A percentile compares a stretch with the other conserved stretches of the same genome.
phyloP scores from a whole-genome alignment of 495 filamentous ascomycete species.

The Annulohypoxylon stygium region DNA sequence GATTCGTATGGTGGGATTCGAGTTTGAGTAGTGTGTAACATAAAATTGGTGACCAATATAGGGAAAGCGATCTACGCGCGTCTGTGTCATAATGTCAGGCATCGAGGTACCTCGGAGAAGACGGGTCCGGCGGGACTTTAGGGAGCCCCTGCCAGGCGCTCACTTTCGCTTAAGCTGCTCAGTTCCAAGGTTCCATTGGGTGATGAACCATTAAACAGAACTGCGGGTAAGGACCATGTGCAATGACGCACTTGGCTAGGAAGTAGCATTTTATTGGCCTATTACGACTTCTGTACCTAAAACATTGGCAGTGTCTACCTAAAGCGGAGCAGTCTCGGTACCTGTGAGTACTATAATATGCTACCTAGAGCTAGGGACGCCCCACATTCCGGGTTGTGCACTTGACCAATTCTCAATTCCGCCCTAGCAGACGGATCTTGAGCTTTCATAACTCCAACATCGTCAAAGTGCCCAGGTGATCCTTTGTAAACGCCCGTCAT shows the following conservation, averaged over 20 bases:
- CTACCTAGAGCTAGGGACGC: neutral
- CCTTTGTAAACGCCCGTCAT: conserved; percentile 12
- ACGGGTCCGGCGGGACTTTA: conserved; percentile 16
- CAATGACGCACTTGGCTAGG: conserved; percentile 35
- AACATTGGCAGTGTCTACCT: conserved; percentile 5
- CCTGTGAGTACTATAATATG: neutral
- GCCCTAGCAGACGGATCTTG: neutral
- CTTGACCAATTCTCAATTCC: conserved; percentile 13
- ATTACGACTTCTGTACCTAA: neutral
- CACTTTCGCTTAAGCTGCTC: conserved; percentile 1
- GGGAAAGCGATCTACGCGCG: neutral
- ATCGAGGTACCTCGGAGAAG: conserved; percentile 18
- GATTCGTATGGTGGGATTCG: conserved; percentile 3
- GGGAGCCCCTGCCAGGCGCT: conserved; percentile 6
- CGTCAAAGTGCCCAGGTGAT: conserved; percentile 13
- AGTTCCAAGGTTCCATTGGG: conserved; percentile 13
- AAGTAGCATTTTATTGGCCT: conserved; percentile 25
- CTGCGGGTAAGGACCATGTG: conserved; percentile 15
- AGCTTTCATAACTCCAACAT: conserved; percentile 4
- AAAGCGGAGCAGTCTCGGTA: neutral
- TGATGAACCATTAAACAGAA: neutral
- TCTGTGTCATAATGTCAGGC: neutral
- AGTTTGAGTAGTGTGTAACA: conserved; percentile 12
- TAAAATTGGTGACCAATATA: conserved; percentile 3
- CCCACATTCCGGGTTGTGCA: conserved; percentile 8